These are phyloP conservation scores for Picochlorum sp. DNA, from an alignment of 139 green algal genomes.

Conservation along the genomic window DNA sequence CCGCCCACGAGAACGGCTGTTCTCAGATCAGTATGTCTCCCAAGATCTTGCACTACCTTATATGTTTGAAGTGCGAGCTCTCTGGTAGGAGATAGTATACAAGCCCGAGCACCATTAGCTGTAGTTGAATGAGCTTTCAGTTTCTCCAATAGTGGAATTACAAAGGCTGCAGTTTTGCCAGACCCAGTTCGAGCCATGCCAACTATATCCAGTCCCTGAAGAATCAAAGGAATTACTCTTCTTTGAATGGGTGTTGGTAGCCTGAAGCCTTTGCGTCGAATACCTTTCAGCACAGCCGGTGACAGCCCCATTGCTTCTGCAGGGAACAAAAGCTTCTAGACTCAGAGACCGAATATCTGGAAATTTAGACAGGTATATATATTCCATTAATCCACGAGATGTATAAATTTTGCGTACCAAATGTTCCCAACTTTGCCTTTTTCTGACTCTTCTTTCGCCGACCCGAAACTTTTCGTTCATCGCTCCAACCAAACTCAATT, in stretches of 20 bases:
- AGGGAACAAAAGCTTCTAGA: background rate
- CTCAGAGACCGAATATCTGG: background rate
- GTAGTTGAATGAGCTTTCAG: constrained; percentile 60
- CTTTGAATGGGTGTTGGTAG: constrained; percentile 96
- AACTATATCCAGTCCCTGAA: constrained; percentile 72
- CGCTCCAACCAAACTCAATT: constrained; percentile 26
- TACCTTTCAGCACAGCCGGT: constrained; percentile 50
- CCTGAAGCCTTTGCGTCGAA: constrained; percentile 85
- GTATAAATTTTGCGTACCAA: too few relatives aligned
- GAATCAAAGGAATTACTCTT: constrained; percentile 71
- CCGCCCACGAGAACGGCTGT: constrained; percentile 81
- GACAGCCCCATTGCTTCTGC: constrained; percentile 79
- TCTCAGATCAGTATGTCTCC: constrained; percentile 66
- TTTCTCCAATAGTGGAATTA: constrained; percentile 82
- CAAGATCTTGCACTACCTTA: constrained; percentile 73
- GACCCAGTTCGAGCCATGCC: constrained; percentile 90
- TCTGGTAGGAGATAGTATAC: constrained; percentile 84
- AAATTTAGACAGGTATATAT: background rate
- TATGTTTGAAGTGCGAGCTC: constrained; percentile 80
- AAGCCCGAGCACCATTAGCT: constrained; percentile 54
- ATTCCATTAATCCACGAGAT: too few relatives aligned
- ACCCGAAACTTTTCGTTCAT: constrained; percentile 13
- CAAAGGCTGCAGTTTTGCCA: constrained; percentile 94
- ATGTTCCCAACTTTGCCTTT: constrained; percentile 53
- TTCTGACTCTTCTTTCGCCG: constrained; percentile 32